Conservation (phyloP, 495 filamentous ascomycete species). For the Aspergillus avenaceus region DNA sequence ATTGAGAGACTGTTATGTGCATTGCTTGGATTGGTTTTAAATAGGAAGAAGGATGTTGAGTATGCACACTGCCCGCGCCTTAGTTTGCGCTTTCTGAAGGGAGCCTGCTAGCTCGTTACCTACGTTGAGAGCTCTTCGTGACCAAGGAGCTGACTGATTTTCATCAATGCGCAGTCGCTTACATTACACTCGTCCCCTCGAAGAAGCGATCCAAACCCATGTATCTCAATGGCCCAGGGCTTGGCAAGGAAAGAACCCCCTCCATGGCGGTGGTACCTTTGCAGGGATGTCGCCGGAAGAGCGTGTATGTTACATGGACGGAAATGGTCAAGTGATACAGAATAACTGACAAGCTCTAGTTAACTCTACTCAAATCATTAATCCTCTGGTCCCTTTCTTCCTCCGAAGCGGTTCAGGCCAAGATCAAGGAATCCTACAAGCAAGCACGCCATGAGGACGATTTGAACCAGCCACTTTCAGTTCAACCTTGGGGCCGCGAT, state of each 20-base stretch:
- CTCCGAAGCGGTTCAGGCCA: conserved; percentile 74
- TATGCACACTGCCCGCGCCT: conserved; percentile 50
- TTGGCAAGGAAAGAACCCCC: conserved; percentile 83
- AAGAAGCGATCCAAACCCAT: conserved; percentile 86
- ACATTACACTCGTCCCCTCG: conserved; percentile 87
- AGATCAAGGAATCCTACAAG: conserved; percentile 88
- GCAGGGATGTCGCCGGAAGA: conserved; percentile 71
- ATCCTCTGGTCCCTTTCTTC: conserved; percentile 87
- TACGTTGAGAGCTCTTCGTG: not conserved
- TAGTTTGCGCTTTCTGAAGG: conserved; percentile 1
- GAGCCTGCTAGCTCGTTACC: not conserved
- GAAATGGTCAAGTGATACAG: not conserved
- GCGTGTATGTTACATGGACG: conserved; percentile 58
- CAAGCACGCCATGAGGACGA: conserved; percentile 86
- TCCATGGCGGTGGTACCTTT: conserved; percentile 75
- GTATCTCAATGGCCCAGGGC: conserved; percentile 82
- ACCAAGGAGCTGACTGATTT: conserved; percentile 2
- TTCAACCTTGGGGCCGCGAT: conserved; percentile 93
- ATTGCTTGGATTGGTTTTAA: conserved; percentile 79
- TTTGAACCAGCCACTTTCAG: conserved; percentile 84
- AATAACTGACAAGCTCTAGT: conserved; percentile 46
- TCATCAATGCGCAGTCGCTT: conserved; percentile 26
- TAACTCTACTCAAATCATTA: conserved; percentile 76
- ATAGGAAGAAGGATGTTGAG: conserved; percentile 98
- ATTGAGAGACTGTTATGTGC: conserved; percentile 88